Evolutionary conservation across 164 flowering plant genomes (phyloP), one percentile per base, ranked within the genome.

Genomic region (Magnolia officinalis): DNA sequence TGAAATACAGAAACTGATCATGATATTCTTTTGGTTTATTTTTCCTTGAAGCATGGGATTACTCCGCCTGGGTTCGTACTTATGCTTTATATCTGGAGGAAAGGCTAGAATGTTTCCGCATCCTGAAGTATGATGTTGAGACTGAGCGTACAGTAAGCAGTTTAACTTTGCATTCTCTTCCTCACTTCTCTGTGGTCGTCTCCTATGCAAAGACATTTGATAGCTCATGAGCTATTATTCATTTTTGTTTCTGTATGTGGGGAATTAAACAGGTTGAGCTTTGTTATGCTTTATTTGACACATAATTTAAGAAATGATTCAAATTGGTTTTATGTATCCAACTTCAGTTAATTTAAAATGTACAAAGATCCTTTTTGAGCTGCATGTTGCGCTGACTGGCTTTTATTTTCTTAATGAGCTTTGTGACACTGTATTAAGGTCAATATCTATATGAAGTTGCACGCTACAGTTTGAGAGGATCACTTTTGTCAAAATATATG

Each of bases 71-170:
- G 92, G 85, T 88, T 72, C 92, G 92, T 50, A 45, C 74, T 7
- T 89, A 88, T 79, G 88, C 92, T 50, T 72, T 88, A 63, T 89
- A 79, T 79, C 75, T 89, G 9, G 91, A 89, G 79, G 92, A 89
- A 82, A 74, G 84, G 14, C 73, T 89, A 72, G 89, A 88, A 79
- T 88, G 91, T 67, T 86, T 80, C 72, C 80, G 83, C n/a, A 66
- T 82, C 20, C 66, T 87, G 77, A 87, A 85, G 63, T 89, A 88
- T 80, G 92, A 89, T 74, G 81, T 88, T 37, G 84, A 83, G 78
- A 82, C 75, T 31, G 88, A 86, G 67, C 81, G 72, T 66, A 65
- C 79, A 77, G 90, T 86, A 85, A 71, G 81, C 72, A 67, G 45
- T 74, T 63, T 64, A 11, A 55, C 61, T 37, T 11, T 55, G 18